Evolutionary conservation across 805 yeast species (phyloP).

Genomic region (Pichia insulana): DNA sequence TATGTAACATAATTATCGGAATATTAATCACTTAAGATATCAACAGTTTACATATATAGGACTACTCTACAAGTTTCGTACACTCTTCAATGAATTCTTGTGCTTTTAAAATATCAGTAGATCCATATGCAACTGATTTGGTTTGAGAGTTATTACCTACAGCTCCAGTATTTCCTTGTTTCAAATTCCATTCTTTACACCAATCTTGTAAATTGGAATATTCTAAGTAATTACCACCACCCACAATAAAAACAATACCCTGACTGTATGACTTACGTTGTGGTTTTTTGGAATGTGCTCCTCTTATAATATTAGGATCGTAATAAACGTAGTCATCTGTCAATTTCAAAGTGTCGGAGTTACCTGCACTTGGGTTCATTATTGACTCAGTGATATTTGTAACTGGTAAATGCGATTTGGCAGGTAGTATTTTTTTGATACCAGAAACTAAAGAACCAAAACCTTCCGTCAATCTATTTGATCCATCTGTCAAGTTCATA

Average conservation of each 20-base stretch:
- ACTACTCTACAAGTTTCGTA: slow-evolving; percentile 33
- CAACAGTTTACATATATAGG: not conserved
- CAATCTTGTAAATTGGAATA: slow-evolving; percentile 92
- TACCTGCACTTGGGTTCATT: slow-evolving; percentile 69
- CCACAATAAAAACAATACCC: slow-evolving; percentile 84
- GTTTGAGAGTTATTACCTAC: not conserved
- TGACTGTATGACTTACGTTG: slow-evolving; percentile 74
- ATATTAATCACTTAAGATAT: not conserved
- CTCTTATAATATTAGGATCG: slow-evolving; percentile 81
- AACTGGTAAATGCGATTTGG: slow-evolving; percentile 78
- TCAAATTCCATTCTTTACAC: slow-evolving; percentile 31
- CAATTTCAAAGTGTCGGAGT: slow-evolving; percentile 52
- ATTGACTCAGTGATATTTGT: slow-evolving; percentile 88
- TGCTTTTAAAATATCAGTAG: slow-evolving; percentile 71
- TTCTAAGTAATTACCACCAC: slow-evolving; percentile 94
- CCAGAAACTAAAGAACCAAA: slow-evolving; percentile 85
- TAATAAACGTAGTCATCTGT: slow-evolving; percentile 87
- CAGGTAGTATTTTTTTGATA: slow-evolving; percentile 79
- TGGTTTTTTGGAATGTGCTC: slow-evolving; percentile 84
- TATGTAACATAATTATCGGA: not conserved
- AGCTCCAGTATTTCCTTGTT: slow-evolving; percentile 6
- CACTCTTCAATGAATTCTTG: slow-evolving; percentile 61
- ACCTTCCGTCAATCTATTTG: slow-evolving; percentile 65
- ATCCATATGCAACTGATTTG: slow-evolving; percentile 76
- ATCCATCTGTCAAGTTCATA: slow-evolving; percentile 72